Evolutionary conservation across 106 monocot species (phyloP).

Genomic region (Vanilla planifolia): DNA sequence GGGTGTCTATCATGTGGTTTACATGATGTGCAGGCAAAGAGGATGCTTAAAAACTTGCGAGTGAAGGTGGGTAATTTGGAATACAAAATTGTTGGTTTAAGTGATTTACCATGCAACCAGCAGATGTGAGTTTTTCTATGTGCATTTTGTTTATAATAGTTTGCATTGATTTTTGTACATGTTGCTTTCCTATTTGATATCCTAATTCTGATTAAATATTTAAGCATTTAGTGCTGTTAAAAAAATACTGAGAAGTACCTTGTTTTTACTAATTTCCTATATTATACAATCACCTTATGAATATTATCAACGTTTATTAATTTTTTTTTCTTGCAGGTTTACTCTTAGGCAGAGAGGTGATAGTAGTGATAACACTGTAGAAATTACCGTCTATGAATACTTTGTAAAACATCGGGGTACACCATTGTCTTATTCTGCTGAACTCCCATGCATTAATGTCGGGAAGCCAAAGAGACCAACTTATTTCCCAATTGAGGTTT

Average conservation of each 20-base stretch:
- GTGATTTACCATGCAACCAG: constrained; percentile 65
- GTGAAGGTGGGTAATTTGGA: constrained; percentile 53
- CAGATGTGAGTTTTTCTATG: constrained; percentile 31
- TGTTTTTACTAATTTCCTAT: neutral
- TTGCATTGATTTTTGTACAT: neutral
- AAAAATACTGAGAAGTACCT: no score
- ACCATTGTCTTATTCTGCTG: constrained; percentile 40
- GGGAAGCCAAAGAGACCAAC: constrained; percentile 92
- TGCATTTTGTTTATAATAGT: neutral
- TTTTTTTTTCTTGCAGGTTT: constrained; percentile 43
- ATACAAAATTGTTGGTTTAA: constrained; percentile 80
- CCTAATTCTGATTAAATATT: no score
- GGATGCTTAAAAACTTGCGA: constrained; percentile 74
- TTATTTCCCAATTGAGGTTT: constrained; percentile 81
- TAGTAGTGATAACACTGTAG: constrained; percentile 26
- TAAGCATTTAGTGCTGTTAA: no score
- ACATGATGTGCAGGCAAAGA: constrained; percentile 51
- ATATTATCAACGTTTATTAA: no score
- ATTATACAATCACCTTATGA: no score
- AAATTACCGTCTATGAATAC: constrained; percentile 81
- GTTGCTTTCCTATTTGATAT: no score
- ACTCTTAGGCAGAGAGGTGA: constrained; percentile 45
- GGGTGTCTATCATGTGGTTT: neutral
- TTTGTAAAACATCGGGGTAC: constrained; percentile 42
- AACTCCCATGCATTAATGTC: constrained; percentile 85